Evolutionary conservation across 345 rosid genomes (phyloP).

Genomic region (Dovyalis caffra): DNA sequence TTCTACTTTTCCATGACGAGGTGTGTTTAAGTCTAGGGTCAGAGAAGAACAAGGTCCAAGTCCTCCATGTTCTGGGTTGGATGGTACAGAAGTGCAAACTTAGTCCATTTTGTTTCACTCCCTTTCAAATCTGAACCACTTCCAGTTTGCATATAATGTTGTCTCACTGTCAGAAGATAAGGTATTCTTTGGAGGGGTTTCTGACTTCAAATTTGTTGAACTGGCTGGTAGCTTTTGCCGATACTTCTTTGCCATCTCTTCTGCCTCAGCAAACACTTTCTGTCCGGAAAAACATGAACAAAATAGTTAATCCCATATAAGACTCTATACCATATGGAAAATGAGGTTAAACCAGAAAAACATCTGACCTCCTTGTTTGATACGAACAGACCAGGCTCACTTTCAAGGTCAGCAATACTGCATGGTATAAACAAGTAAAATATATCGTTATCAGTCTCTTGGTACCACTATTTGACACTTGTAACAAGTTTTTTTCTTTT

Average conservation of each 20-base stretch:
- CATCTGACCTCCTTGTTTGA: constrained; percentile 65
- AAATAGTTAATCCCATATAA: background rate
- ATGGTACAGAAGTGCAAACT: background rate
- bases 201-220: constrained; percentile 20
- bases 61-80: background rate
- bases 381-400: constrained; percentile 80
- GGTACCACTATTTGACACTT: background rate
- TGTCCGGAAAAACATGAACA: constrained; percentile 21
- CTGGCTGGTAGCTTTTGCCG: constrained; percentile 50
- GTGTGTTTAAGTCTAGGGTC: background rate
- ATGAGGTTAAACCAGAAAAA: background rate
- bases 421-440: constrained; percentile 15
- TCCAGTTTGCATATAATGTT: constrained; percentile 73
- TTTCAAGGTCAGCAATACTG: constrained; percentile 87
- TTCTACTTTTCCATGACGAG: background rate
- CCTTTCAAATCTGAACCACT: constrained; percentile 81
- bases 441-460: background rate
- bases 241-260: constrained; percentile 80
- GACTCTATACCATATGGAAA: background rate
- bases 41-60: background rate
- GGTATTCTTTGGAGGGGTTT: constrained; percentile 30
- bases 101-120: constrained; percentile 25
- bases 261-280: constrained; percentile 82
- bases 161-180: constrained; percentile 51
- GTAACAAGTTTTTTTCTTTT: background rate